Base-by-base conservation (phyloP, 2,329 filamentous ascomycete genomes). In the Colletotrichum sp. region DNA sequence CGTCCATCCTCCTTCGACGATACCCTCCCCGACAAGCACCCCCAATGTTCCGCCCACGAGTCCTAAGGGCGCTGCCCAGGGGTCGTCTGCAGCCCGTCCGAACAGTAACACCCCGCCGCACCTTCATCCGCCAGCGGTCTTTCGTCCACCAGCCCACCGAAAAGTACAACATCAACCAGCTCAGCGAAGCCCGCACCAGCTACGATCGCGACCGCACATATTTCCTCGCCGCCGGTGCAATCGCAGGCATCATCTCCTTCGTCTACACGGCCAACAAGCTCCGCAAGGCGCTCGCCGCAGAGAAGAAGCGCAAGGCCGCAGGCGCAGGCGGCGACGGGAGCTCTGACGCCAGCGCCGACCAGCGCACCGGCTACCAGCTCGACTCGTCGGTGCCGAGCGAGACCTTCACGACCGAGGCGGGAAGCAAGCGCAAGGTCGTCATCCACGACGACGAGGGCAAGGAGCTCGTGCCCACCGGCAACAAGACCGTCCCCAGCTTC, bases 381-480 rank as follows among this genome's bases (percentile, higher is more conserved):
- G 87, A 90, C 69, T 84, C 89, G 73, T 86, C 85, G 28, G 81
- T 88, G 5, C 87, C 86, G 6, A 85, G 84, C 24, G 86, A 88
- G 71, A 85, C 86, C 1, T 89, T 91, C 80, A 87, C 85, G 77
- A 87, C 85, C 15, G 86, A 90, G 77, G 86, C 85, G 21, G 88
- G 89, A 44, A 86, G 86, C 76, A 87, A 87, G 82, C 88, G 90
- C 80, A 92, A 91, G 82, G 86, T 91, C 2, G 89, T 94, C 16
- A 84, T 94, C 2, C 92, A 93, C 75, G 92, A 93, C 77, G 90
- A 91, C n/a, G 89, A 94, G 16, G 93, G 93, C 57, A 89, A 90
- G 62, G 94, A 97, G 82, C 88, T 97, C 59, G 93, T 98, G 1
- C 90, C 94, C 18, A 98, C 96, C 0, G 95, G 95, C 16, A 96